These are phyloP conservation scores for Rubia yunnanensis DNA, from an alignment of 257 asterid species.

Conservation along the genomic window DNA sequence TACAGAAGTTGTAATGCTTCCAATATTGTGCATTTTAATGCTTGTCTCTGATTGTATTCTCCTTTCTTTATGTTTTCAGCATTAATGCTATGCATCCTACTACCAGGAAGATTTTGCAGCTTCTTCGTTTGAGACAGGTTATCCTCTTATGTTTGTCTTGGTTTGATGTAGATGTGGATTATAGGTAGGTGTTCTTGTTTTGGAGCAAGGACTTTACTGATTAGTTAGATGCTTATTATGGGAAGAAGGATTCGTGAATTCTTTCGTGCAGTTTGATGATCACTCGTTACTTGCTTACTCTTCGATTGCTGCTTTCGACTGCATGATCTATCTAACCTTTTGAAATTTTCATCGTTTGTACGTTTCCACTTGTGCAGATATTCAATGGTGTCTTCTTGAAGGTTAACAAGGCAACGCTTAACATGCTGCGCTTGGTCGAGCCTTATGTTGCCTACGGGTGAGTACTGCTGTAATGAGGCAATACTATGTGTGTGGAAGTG, in stretches of 20 bases:
- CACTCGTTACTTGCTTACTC: background rate
- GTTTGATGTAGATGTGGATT: too few species aligned
- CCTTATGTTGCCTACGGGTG: constrained; percentile 73
- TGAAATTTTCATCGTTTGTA: background rate
- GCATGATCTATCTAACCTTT: background rate
- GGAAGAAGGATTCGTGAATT: too few species aligned
- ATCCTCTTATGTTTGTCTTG: too few species aligned
- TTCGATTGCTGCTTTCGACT: background rate
- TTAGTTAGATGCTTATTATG: too few species aligned
- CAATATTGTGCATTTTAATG: too few species aligned
- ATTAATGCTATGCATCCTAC: constrained; percentile 64
- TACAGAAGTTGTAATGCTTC: too few species aligned
- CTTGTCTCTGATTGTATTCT: too few species aligned
- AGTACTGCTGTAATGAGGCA: constrained; percentile 1
- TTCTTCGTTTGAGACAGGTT: constrained; percentile 55
- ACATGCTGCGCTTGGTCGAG: constrained; percentile 69
- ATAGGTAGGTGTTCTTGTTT: too few species aligned
- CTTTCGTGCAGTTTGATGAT: too few species aligned
- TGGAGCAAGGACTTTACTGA: background rate
- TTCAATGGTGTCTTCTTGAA: constrained; percentile 67
- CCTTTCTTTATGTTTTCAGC: constrained; percentile 20
- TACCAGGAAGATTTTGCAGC: constrained; percentile 66
- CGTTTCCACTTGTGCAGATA: constrained; percentile 28
- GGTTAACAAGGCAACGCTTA: constrained; percentile 65
- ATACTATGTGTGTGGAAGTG: background rate